phyloP scores from a whole-genome alignment of 2,329 filamentous ascomycete species.

The Aspergillus sp. region DNA sequence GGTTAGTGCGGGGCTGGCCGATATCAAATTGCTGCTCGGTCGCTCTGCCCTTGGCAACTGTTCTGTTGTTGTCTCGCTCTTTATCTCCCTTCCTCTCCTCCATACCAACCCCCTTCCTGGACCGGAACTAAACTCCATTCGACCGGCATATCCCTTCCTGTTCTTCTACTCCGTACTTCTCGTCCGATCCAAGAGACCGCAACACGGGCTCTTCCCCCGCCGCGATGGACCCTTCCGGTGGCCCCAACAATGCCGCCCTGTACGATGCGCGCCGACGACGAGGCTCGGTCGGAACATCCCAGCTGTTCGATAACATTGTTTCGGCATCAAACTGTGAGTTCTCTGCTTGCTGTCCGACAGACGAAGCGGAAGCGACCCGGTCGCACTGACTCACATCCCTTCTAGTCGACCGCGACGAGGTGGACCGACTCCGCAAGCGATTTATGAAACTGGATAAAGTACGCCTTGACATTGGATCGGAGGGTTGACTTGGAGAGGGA shows the following conservation, averaged over 20 bases:
- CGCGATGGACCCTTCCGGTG: constrained; percentile 32
- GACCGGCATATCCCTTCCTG: no score
- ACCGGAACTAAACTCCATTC: neutral
- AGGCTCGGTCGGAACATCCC: constrained; percentile 52
- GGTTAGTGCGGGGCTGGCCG: constrained; percentile 45
- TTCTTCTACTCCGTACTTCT: neutral
- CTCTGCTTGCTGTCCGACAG: neutral
- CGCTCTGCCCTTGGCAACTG: constrained; percentile 15
- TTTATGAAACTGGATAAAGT: constrained; percentile 99
- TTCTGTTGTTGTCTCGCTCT: constrained; percentile 6
- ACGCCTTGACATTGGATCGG: constrained; percentile 1
- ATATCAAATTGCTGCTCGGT: constrained; percentile 39
- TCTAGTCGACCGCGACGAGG: constrained; percentile 92
- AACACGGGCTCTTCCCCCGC: constrained; percentile 2
- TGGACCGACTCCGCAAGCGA: constrained; percentile 89
- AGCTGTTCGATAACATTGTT: constrained; percentile 91
- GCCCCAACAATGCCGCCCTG: constrained; percentile 46
- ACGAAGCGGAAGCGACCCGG: neutral
- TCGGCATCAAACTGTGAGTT: constrained; percentile 89
- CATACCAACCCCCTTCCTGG: neutral
- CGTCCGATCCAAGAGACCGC: neutral
- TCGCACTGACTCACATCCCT: neutral
- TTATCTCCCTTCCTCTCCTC: neutral
- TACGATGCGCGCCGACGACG: constrained; percentile 45
- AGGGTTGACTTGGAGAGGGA: neutral